Evolutionary conservation across 2,329 filamentous ascomycete genomes (phyloP).

Genomic region (Fusarium bactridioides): DNA sequence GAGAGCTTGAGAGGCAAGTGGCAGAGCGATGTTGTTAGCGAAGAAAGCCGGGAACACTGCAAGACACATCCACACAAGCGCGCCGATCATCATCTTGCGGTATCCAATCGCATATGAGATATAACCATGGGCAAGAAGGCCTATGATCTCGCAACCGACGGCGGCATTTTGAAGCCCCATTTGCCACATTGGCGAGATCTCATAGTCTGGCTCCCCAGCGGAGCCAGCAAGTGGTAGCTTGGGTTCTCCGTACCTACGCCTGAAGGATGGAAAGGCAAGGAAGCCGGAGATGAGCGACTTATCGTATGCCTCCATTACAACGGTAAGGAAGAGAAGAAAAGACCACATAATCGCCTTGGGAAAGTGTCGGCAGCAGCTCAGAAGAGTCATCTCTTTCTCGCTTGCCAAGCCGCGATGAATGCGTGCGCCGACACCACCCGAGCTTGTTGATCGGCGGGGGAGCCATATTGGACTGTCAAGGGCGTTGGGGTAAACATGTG

Average conservation of each 20-base stretch:
- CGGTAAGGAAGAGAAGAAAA: slow-evolving; percentile 17
- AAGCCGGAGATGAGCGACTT: slow-evolving; percentile 4
- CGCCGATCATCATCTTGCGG: slow-evolving; percentile 48
- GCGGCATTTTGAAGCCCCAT: not conserved
- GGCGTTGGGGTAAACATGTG: not conserved
- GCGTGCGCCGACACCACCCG: not conserved
- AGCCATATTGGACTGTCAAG: not conserved
- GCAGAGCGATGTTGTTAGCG: slow-evolving; percentile 39
- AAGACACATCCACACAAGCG: slow-evolving; percentile 43
- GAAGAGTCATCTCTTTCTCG: slow-evolving; percentile 19
- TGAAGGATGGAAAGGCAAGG: not conserved
- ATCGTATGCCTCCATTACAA: slow-evolving; percentile 28
- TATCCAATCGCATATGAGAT: slow-evolving; percentile 48
- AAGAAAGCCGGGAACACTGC: slow-evolving; percentile 51
- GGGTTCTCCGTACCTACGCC: slow-evolving; percentile 38
- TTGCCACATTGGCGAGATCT: not conserved
- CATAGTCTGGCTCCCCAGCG: not conserved
- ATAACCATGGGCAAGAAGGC: slow-evolving; percentile 50
- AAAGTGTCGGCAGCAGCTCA: slow-evolving; percentile 1
- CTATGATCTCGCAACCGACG: slow-evolving; percentile 37
- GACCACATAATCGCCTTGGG: slow-evolving; percentile 28
- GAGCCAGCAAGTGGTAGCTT: not conserved
- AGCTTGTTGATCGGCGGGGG: slow-evolving; percentile 4
- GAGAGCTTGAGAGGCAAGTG: slow-evolving; percentile 46
- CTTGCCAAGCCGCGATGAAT: not conserved